Evolutionary conservation across 108 stramenopile genomes (phyloP).

Genomic region (Cyclotella sp.): DNA sequence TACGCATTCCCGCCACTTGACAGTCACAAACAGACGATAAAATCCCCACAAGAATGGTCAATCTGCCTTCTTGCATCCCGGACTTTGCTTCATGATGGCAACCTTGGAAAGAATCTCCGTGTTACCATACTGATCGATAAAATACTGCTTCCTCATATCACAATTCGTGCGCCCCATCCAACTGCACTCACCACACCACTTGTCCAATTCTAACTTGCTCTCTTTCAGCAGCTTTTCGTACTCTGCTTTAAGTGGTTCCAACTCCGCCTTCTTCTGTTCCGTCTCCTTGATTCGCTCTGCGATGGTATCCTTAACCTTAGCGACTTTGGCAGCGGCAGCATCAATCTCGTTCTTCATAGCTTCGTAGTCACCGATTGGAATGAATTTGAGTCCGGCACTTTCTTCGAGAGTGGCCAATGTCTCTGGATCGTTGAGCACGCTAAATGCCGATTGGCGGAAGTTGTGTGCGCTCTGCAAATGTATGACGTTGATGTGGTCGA

Average conservation of each 20-base stretch:
- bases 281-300: constrained; percentile 41
- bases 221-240: constrained; percentile 50
- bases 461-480: constrained; percentile 50
- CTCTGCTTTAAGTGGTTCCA: constrained; percentile 51
- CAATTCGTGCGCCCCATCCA: constrained; percentile 30
- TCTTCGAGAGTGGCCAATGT: constrained; percentile 31
- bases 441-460: constrained; percentile 24
- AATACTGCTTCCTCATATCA: constrained; percentile 27
- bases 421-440: constrained; percentile 34
- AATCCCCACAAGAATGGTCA: no score
- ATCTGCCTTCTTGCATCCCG: constrained; percentile 22
- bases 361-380: constrained; percentile 55
- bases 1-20: no score
- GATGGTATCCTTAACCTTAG: constrained; percentile 29
- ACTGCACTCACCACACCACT: constrained; percentile 23
- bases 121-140: constrained; percentile 20
- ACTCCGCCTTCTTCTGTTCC: constrained; percentile 47
- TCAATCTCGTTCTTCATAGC: constrained; percentile 21
- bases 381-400: constrained; percentile 56
- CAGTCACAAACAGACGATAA: no score
- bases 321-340: constrained; percentile 37
- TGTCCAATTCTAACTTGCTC: constrained; percentile 34
- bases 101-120: constrained; percentile 8
- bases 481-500: constrained; percentile 43
- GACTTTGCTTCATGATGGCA: constrained; percentile 15